Evolutionary conservation across 345 rosid species (phyloP), one percentile per base, ranked within the genome.

Genomic region (Citrus maxima): DNA sequence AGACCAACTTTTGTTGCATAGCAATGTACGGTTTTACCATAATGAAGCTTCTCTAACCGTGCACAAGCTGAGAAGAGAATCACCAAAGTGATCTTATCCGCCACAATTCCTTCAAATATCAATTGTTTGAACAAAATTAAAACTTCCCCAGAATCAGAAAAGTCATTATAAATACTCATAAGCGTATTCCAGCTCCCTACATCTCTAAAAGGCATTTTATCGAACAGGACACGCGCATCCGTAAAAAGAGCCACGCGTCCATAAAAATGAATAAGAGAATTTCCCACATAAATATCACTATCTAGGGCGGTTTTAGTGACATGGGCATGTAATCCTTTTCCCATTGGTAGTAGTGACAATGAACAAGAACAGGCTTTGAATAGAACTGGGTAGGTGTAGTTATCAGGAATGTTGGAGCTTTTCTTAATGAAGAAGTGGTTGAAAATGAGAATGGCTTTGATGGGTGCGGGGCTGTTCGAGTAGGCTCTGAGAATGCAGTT

Each of bases 401-500:
- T 32, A 76, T 81, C 84, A 1, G 73, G 80, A 38, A 4, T 6
- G 62, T 16, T 38, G 19, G 71, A 77, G 63, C 7, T 3, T 27
- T 40, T 25, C 10, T 65, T 59, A 3, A 32, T 25, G 72, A 38
- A 32, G 64, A 65, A 42, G 69, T 74, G 25, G 67, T 64, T 84
- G 82, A 60, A 78, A 34, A 78, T 27, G 64, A 77, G 67, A 68
- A 72, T 13, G 59, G 82, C 67, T 72, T 84, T 81, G 67, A 74
- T 55, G 75, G 82, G 80, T 22, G 72, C 62, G 56, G 78, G 69
- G 61, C 63, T 63, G 13, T 78, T 59, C 35, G 76, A 75, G 69
- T 78, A 78, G 21, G 73, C 78, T 79, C 82, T 75, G 4, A 84
- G 70, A 54, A 84, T 76, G 25, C 61, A 78, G 68, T 84, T 81